Conservation (phyloP, 306 rosid species). For the Pyrus bretschneideri region DNA sequence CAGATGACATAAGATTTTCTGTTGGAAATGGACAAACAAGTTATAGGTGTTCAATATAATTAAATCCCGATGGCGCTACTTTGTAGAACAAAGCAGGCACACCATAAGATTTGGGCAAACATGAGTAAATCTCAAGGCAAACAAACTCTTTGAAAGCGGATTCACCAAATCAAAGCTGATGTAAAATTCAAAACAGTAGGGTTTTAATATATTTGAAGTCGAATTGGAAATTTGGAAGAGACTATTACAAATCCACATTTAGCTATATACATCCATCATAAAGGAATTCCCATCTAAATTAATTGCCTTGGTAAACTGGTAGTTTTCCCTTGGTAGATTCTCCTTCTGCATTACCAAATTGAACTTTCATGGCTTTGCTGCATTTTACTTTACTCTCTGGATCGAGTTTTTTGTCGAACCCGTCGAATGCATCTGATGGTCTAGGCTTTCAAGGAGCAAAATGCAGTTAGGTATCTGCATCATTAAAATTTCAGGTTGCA, state of each 20-base stretch:
- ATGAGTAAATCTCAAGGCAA: neutral
- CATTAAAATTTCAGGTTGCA: neutral
- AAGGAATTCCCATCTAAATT: neutral
- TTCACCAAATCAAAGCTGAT: neutral
- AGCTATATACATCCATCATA: neutral
- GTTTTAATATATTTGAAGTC: neutral
- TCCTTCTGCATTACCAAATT: neutral
- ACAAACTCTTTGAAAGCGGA: neutral
- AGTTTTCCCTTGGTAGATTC: neutral
- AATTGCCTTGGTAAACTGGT: neutral
- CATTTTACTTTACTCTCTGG: neutral
- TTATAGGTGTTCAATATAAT: neutral
- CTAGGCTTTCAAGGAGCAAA: constrained; percentile 9
- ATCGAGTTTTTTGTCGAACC: neutral
- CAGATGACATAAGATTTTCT: neutral
- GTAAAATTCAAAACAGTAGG: neutral
- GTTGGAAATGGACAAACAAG: neutral
- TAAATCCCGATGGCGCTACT: neutral
- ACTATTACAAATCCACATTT: neutral
- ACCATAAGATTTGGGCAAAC: neutral
- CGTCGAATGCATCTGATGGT: constrained; percentile 2
- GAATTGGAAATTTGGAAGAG: neutral
- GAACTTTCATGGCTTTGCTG: too few relatives aligned
- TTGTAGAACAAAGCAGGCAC: neutral
- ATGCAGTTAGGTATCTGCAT: constrained; percentile 10